Evolutionary conservation across 257 asterid genomes (phyloP), one percentile per base, ranked within the genome.

Genomic region (Lavandula angustifolia): DNA sequence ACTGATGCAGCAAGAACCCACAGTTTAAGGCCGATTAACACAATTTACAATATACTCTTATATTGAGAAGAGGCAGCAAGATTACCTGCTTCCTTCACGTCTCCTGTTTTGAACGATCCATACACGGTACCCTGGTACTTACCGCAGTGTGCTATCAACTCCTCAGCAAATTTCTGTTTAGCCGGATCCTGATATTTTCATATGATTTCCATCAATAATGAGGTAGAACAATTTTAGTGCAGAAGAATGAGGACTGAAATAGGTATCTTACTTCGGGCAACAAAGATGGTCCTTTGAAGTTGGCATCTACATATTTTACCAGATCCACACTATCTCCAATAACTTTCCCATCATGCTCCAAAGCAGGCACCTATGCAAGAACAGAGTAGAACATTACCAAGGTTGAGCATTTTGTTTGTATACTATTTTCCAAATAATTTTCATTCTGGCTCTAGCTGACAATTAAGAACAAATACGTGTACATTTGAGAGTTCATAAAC

Each of bases 331-430:
- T 81, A 74, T 84, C 91, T 16, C 83, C 82, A 11, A 79, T 73
- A 37, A 84, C 37, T 72, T 73, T 79, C 60, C 84, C 84, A 58
- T 84, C 75, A 73, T 84, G 84, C 73, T 79, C 91, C 74, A 84
- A 68, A 2, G 87, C 54, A 29, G 91, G 87, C 43, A 84, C 91
- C 85, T 84, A 66, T 1, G 60, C 38, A 62, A 37, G 14, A 71
- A 50, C 29, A 54, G 33, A 35, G 52, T 7, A 22, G 18, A 46
- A 62, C 29, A n/a, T 71, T 32, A 34, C 60, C 37, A 60, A 38
- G 4, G 31, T 53, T 7, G 16, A 57, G 17, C 48, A 55, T 62
- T 48, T 40, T 18, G 34, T 60, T 44, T 33, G 61, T 48, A 32
- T 16, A 32, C 52, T 16, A 38, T 7, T 64, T 31, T 56, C 34